Base-by-base conservation (phyloP, 2,329 filamentous ascomycete genomes). In the Exutisphaerella laricina region DNA sequence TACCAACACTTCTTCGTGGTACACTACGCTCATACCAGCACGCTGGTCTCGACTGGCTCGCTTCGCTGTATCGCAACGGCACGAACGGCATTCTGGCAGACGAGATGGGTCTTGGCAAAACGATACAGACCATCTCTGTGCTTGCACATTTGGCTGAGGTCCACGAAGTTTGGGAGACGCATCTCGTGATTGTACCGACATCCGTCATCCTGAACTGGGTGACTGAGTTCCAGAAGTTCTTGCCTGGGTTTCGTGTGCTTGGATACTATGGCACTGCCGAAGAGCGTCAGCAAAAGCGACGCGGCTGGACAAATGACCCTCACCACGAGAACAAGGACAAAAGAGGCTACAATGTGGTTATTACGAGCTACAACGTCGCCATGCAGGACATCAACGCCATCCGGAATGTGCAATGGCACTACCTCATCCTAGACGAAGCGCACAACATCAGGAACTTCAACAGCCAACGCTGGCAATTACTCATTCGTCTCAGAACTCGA, bases 381-480 rank as follows among this genome's bases (percentile, higher is more conserved):
- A 75, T 97, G 12, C 88, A 95, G 61, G 94, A 98, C 60, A 84
- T 92, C 51, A 84, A 90, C 55, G 88, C 94, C 1, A 94, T 98
- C 69, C 92, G 94, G 62, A 81, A 89, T 49, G 80, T 90, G 23
- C 79, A 80, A 40, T 98, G 94, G 94, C 89, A 97, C 61, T 98
- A 97, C 66, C 88, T 98, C 78, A 89, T 98, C 51, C 78, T 98
- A 1, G 92, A 98, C 56, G 92, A 98, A 69, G 92, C 94, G 0
- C 92, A 98, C 70, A 97, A 98, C 67, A 98, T 98, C 74, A 97
- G 98, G 62, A 98, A 98, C 66, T 98, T 97, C 73, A 89, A 94
- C 59, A 96, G 90, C 1, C 89, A 96, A 64, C 77, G 90, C 51
- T 98, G 92, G 89, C 92, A 97, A 64, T 90, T 88, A 0, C 77